These are phyloP conservation scores for Chlorella variabilis DNA, from an alignment of 163 green algal genomes.

Conservation along the genomic window DNA sequence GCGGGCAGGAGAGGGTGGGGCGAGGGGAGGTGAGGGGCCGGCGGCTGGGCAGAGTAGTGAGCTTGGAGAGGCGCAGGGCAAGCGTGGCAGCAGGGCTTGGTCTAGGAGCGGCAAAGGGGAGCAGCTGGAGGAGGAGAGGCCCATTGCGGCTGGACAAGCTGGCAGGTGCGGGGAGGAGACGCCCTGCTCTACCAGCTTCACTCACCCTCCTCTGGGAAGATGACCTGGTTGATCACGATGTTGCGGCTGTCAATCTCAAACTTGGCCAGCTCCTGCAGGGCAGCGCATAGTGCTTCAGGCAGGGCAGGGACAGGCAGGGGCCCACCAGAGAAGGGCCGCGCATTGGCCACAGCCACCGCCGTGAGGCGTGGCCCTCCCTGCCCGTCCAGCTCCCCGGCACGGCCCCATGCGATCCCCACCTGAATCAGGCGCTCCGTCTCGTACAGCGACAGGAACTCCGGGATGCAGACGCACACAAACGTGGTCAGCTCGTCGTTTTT, in stretches of 20 bases:
- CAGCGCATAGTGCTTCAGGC: no score
- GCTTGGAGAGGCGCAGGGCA: neutral
- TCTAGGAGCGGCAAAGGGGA: neutral
- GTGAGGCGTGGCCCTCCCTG: no score
- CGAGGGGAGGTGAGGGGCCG: neutral
- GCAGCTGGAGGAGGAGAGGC: no score
- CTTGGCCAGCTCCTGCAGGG: slow-evolving; percentile 89
- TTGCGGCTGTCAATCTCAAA: slow-evolving; percentile 97
- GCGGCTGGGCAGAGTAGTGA: no score
- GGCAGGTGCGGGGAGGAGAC: neutral
- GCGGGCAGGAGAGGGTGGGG: neutral
- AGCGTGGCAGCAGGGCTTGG: neutral
- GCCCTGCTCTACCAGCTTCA: neutral
- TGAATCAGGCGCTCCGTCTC: slow-evolving; percentile 97
- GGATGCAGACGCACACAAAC: slow-evolving; percentile 98
- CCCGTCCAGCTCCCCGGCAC: no score
- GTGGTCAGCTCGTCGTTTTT: slow-evolving; percentile 93
- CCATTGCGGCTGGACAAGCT: no score
- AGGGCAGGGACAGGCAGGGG: no score
- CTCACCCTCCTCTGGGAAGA: slow-evolving; percentile 77
- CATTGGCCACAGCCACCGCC: no score
- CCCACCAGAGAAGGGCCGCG: no score
- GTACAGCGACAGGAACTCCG: slow-evolving; percentile 98
- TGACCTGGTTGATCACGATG: slow-evolving; percentile 98
- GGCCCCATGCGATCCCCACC: slow-evolving; percentile 13